Conservation (phyloP, 257 asterid species). For the Solanum appendiculatum region DNA sequence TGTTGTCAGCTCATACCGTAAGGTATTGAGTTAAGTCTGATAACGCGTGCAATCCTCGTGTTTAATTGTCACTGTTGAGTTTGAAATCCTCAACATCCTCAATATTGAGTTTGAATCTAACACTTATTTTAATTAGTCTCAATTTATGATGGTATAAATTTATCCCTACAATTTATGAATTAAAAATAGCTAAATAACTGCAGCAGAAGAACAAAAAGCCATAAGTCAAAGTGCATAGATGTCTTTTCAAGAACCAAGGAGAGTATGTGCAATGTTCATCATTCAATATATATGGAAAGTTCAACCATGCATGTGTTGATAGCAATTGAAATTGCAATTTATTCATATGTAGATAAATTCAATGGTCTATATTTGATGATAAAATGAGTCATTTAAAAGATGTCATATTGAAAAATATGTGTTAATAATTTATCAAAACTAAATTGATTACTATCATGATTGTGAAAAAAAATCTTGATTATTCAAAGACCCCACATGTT, state of each 20-base stretch:
- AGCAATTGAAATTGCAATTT: not conserved
- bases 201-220: not conserved
- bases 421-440: not conserved
- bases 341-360: not conserved
- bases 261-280: not conserved
- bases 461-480: too few relatives aligned
- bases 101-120: not conserved
- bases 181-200: not conserved
- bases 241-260: not conserved
- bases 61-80: not conserved
- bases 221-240: not conserved
- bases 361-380: not conserved
- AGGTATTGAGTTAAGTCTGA: not conserved
- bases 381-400: not conserved
- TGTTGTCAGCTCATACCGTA: not conserved
- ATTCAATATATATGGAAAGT: not conserved
- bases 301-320: not conserved
- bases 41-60: not conserved
- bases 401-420: not conserved
- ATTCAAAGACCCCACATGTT: conserved; percentile 5
- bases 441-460: not conserved
- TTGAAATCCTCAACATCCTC: not conserved
- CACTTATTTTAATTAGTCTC: not conserved
- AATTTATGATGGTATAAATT: not conserved
- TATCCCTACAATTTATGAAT: not conserved